phyloP scores from a whole-genome alignment of 208 protist genomes.

The Borovskyia barvae region DNA sequence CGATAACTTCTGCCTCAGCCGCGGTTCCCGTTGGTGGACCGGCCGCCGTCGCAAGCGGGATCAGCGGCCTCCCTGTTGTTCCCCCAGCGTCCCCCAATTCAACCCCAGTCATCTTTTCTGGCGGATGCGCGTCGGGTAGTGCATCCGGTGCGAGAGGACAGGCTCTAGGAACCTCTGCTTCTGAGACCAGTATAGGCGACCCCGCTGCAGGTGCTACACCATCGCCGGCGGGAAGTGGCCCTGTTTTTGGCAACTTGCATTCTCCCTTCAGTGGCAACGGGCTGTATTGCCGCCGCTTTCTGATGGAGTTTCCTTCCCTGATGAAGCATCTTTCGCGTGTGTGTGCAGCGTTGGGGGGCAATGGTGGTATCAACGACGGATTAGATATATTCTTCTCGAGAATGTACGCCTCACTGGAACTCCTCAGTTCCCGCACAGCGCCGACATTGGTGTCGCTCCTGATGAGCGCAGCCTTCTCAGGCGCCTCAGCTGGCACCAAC shows the following conservation, averaged over 20 bases:
- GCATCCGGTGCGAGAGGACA: too few relatives aligned
- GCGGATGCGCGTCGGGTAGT: too few relatives aligned
- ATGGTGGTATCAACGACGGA: constrained; percentile 57
- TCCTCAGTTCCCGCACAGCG: constrained; percentile 46
- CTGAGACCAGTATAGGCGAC: too few relatives aligned
- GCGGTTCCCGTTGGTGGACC: not conserved
- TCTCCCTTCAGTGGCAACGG: constrained; percentile 49
- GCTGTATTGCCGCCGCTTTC: constrained; percentile 69
- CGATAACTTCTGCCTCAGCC: constrained; percentile 18
- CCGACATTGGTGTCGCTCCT: constrained; percentile 27
- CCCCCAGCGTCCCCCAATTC: too few relatives aligned
- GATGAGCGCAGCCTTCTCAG: constrained; percentile 15
- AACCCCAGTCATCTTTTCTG: too few relatives aligned
- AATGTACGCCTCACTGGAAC: constrained; percentile 60
- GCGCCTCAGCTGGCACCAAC: too few relatives aligned
- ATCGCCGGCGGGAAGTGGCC: not conserved
- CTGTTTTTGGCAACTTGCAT: constrained; percentile 13
- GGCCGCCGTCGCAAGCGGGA: not conserved
- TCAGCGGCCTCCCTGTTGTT: too few relatives aligned
- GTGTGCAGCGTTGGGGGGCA: constrained; percentile 36
- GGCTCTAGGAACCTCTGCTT: too few relatives aligned
- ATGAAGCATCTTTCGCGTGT: constrained; percentile 64
- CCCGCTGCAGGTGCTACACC: not conserved
- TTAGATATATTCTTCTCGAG: constrained; percentile 78
- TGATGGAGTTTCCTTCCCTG: constrained; percentile 71